Evolutionary conservation across 768 basidiomycete species (phyloP), one percentile per base, ranked within the genome.

Genomic region (Naganishia friedmannii): DNA sequence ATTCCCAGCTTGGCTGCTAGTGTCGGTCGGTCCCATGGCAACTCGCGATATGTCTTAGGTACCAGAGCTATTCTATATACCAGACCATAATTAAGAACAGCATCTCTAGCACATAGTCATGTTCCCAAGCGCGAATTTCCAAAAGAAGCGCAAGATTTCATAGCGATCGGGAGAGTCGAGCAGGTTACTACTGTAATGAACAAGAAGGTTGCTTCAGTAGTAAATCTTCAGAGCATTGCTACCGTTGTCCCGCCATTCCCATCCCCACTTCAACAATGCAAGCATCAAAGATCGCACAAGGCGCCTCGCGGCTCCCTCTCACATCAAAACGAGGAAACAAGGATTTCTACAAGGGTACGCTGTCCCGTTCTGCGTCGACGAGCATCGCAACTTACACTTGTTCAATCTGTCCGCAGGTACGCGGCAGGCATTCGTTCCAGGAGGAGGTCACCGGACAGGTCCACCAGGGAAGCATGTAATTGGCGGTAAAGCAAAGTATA

Each of bases 281-380:
- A 23, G 75, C 75, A 17, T 74, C 79, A 23, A 70, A 73, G 55
- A 70, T 76, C 15, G 65, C 77, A 15, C 70, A 74, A 17, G 79
- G 79, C 21, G 93, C 93, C 26, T 92, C 90, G 0, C 85, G 95
- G 68, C 84, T 87, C 29, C 86, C 93, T 1, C 83, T 98, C 60
- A 93, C 89, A 0, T 84, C 91, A 0, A 97, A 97, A 80, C 83
- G 88, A 56, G 95, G 87, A 19, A 96, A 96, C 83, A 98, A 97
- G 77, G 92, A 99, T 78, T 97, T 85, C 79, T 97, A 96, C 85
- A 98, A 98, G 82, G 95, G 95, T 90, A 8, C n/a, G 82, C 70
- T 37, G 31, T 39, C 34, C 12, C 5, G 17, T 42, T 54, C 21
- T 26, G 39, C 3, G 15, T 17, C 32, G 12, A 15, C 7, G 9